Evolutionary conservation across 371 early-diverging fungal genomes (phyloP).

Genomic region (Lichtheimia corymbifera): DNA sequence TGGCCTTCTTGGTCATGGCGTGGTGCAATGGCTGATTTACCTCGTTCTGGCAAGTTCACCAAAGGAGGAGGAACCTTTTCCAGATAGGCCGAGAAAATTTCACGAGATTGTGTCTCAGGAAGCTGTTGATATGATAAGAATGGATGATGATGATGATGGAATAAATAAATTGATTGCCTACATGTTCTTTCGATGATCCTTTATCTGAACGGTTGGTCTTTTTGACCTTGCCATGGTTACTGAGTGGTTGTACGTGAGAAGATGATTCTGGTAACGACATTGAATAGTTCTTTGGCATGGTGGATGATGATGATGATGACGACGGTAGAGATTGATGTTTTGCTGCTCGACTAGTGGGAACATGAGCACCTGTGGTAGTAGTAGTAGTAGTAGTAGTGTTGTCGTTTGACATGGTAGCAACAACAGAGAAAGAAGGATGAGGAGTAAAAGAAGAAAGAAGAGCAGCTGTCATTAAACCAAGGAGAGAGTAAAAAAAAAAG

Average conservation of each 20-base stretch:
- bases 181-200: neutral
- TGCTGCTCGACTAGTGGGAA: neutral
- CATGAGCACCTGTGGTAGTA: neutral
- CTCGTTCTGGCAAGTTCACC: constrained; percentile 13
- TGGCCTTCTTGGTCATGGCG: constrained; percentile 5
- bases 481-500: neutral
- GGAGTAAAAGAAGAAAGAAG: constrained; percentile 4
- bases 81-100: constrained; percentile 16
- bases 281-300: neutral
- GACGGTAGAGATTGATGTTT: constrained; percentile 4
- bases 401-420: neutral
- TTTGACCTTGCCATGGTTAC: too few relatives aligned
- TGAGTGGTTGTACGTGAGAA: too few relatives aligned
- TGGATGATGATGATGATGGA: neutral
- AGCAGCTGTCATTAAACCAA: constrained; percentile 7
- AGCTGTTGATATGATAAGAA: neutral
- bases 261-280: too few relatives aligned
- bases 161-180: neutral
- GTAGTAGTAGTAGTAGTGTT: neutral
- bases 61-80: constrained; percentile 20
- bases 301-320: neutral
- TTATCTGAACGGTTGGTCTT: neutral
- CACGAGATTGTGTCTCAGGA: constrained; percentile 19
- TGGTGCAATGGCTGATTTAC: neutral
- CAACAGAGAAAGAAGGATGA: constrained; percentile 1